Evolutionary conservation across 2,329 filamentous ascomycete genomes (phyloP).

Genomic region (Talaromyces verruculosus): DNA sequence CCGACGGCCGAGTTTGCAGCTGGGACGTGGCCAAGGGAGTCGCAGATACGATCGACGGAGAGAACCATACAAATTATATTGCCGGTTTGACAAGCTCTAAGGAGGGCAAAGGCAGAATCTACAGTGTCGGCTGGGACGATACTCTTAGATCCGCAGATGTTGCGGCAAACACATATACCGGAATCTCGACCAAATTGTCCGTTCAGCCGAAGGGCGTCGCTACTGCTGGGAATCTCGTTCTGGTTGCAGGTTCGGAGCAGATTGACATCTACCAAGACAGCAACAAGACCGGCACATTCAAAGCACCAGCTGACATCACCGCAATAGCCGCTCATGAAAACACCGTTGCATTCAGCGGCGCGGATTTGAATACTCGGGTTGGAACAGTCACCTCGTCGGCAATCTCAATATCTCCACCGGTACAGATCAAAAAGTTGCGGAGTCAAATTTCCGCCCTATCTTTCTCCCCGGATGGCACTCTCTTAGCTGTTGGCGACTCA

Average conservation of each 20-base stretch:
- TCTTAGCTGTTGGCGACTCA: slow-evolving; percentile 78
- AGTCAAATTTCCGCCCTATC: slow-evolving; percentile 74
- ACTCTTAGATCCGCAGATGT: slow-evolving; percentile 77
- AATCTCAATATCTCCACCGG: slow-evolving; percentile 53
- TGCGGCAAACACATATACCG: slow-evolving; percentile 71
- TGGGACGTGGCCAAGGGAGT: slow-evolving; percentile 75
- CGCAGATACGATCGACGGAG: slow-evolving; percentile 72
- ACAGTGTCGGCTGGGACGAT: slow-evolving; percentile 93
- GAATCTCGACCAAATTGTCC: slow-evolving; percentile 64
- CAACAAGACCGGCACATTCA: slow-evolving; percentile 59
- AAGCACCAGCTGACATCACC: slow-evolving; percentile 65
- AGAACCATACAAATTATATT: slow-evolving; percentile 82
- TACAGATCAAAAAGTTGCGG: slow-evolving; percentile 66
- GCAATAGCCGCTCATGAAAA: slow-evolving; percentile 68
- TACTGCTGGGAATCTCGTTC: slow-evolving; percentile 53
- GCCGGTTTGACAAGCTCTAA: slow-evolving; percentile 66
- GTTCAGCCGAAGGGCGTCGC: slow-evolving; percentile 78
- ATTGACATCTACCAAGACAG: slow-evolving; percentile 62
- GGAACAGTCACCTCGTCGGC: slow-evolving; percentile 63
- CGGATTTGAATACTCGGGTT: slow-evolving; percentile 72
- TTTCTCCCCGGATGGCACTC: slow-evolving; percentile 75
- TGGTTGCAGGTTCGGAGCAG: slow-evolving; percentile 61
- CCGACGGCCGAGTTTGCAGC: slow-evolving; percentile 79
- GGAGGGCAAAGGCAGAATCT: slow-evolving; percentile 60
- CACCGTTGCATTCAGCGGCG: slow-evolving; percentile 72